Base-by-base conservation (phyloP, 1,284 basidiomycete genomes). In the Leccinum angustisporum region DNA sequence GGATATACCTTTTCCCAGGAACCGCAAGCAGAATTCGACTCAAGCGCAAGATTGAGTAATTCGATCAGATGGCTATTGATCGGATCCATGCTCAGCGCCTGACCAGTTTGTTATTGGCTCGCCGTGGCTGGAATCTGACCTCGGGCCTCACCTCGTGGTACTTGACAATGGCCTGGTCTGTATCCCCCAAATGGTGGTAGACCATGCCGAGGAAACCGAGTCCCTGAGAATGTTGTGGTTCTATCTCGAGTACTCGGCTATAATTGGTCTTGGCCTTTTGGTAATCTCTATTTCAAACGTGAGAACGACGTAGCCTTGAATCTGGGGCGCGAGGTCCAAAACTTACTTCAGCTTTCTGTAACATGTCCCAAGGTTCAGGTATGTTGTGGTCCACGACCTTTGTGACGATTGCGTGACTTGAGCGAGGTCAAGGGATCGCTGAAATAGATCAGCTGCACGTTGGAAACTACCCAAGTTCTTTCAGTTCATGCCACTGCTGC, bases 331-430 rank as follows among this genome's bases (percentile, higher is more conserved):
- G 33, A 18, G 36, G 50, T 56, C 54, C 25, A 56, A 31, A 59
- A 75, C 87, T 61, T 65, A 93, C 91, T 84, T 85, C 8, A 91
- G 78, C 72, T 92, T 92, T 16, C 95, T 86, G 66, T 86, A 87
- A 58, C 91, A 90, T 46, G 96, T 96, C 7, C 93, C 95, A 10
- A 97, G 84, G 72, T 97, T 98, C 61, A 97, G 81, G 73, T 94
- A 94, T 0, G 94, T 95, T 10, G 89, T 86, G 1, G 87, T 84
- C 95, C 97, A 98, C 0, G 89, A 85, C 16, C 83, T 82, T 60
- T 92, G 86, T 0, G 92, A 91, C 54, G 89, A 90, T 75, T 98
- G 94, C 13, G 94, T 91, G 3, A 91, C 85, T 65, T 87, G 82
- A 1, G 91, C 94, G 25, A 89, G 80, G 4, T 86, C 81, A 18